A percentile compares a stretch with the other conserved stretches of the same genome.
Evolutionary conservation across 176 grass and related monocot species (phyloP).

Genomic region (Aegilops umbellulata): DNA sequence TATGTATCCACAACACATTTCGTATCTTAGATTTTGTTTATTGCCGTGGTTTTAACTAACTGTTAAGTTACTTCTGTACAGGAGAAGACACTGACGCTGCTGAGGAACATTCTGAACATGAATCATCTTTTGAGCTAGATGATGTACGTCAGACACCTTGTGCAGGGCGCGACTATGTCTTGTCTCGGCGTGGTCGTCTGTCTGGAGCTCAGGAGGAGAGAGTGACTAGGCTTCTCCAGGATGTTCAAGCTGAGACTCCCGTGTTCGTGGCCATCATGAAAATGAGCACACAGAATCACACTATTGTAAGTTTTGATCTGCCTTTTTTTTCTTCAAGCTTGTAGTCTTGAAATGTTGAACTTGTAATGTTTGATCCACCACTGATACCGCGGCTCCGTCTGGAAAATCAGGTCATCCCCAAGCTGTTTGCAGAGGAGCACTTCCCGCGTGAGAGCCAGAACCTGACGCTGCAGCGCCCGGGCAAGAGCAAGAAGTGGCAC

Average conservation of each 20-base stretch:
- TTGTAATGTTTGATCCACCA: background rate
- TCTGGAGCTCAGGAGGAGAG: conserved; percentile 4
- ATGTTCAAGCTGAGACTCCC: background rate
- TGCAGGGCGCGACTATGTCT: background rate
- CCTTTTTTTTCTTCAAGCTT: background rate
- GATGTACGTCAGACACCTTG: background rate
- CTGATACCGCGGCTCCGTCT: background rate
- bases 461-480: background rate
- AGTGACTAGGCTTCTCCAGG: background rate
- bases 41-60: background rate
- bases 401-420: background rate
- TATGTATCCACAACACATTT: background rate
- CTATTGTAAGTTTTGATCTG: background rate
- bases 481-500: background rate
- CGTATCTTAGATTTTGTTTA: background rate
- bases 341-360: background rate
- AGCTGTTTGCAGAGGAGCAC: background rate
- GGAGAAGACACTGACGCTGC: background rate
- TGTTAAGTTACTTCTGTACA: background rate
- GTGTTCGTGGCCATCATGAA: background rate
- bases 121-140: background rate
- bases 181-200: background rate
- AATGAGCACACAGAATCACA: background rate
- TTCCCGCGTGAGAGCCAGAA: background rate
- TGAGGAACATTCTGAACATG: background rate